These are phyloP conservation scores for Dalbergia cochinchinensis DNA, from an alignment of 306 rosid genomes.

Conservation along the genomic window DNA sequence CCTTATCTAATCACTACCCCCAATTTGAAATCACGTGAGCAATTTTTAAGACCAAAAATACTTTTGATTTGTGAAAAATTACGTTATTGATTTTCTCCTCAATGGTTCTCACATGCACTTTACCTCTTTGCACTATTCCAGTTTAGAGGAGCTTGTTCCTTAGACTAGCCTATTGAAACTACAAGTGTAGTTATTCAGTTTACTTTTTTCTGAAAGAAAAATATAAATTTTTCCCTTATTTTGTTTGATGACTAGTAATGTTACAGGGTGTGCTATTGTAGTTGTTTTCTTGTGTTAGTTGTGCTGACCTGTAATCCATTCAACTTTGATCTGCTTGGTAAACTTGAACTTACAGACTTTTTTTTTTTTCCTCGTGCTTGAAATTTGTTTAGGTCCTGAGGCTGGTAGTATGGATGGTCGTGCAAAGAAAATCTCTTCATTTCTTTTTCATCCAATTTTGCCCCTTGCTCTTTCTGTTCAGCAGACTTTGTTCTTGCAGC, in stretches of 20 bases:
- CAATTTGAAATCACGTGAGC: no score
- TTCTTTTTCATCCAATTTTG: constrained; percentile 90
- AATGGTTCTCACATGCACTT: not conserved
- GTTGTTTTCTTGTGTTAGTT: constrained; percentile 29
- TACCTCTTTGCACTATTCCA: not conserved
- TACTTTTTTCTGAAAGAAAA: no score
- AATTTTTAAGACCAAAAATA: no score
- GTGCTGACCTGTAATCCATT: constrained; percentile 1
- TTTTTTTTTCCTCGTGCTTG: not conserved
- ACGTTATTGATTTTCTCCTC: not conserved
- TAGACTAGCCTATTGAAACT: not conserved
- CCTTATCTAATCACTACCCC: no score
- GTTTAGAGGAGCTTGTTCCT: not conserved
- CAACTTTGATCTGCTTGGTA: constrained; percentile 31
- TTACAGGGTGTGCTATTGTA: not conserved
- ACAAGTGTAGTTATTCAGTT: not conserved
- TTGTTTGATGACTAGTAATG: not conserved
- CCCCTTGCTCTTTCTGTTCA: constrained; percentile 93
- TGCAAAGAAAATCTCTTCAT: constrained; percentile 77
- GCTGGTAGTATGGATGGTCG: constrained; percentile 85
- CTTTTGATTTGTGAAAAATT: not conserved
- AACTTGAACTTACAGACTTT: constrained; percentile 8
- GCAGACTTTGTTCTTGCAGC: constrained; percentile 74
- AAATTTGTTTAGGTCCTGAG: constrained; percentile 80
- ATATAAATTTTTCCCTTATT: no score